A percentile compares a stretch with the other conserved stretches of the same genome.
phyloP scores from a whole-genome alignment of 225 moss, liverwort and hornwort species.

The Thuidium tamariscinum region DNA sequence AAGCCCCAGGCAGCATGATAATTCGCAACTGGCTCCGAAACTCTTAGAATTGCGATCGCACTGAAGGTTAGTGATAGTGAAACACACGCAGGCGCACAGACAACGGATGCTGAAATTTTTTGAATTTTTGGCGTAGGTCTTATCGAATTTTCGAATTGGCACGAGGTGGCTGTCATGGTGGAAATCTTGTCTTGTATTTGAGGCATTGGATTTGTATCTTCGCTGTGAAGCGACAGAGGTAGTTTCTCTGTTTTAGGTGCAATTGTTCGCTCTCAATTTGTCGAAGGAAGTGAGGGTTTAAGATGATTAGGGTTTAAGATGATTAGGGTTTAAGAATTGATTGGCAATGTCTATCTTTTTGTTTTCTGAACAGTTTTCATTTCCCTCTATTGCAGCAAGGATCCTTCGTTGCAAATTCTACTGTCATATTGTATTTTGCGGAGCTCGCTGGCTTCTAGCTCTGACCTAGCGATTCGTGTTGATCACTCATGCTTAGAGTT shows the following conservation, averaged over 20 bases:
- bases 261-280: background rate
- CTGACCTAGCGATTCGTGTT: background rate
- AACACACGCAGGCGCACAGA: background rate
- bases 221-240: background rate
- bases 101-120: background rate
- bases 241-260: background rate
- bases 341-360: background rate
- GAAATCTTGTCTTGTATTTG: background rate
- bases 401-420: background rate
- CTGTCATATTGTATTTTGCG: background rate
- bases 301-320: constrained; percentile 8
- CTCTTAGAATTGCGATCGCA: background rate
- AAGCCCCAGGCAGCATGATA: background rate
- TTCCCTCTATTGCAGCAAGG: background rate
- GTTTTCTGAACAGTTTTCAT: background rate
- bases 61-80: background rate
- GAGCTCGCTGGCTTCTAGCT: background rate
- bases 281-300: background rate
- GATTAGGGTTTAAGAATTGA: constrained; percentile 4
- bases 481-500: background rate
- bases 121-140: background rate
- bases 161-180: background rate
- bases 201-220: background rate
- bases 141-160: background rate
- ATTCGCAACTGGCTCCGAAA: background rate